phyloP scores from a whole-genome alignment of 352 stramenopile species.

The Pythium diclinum region DNA sequence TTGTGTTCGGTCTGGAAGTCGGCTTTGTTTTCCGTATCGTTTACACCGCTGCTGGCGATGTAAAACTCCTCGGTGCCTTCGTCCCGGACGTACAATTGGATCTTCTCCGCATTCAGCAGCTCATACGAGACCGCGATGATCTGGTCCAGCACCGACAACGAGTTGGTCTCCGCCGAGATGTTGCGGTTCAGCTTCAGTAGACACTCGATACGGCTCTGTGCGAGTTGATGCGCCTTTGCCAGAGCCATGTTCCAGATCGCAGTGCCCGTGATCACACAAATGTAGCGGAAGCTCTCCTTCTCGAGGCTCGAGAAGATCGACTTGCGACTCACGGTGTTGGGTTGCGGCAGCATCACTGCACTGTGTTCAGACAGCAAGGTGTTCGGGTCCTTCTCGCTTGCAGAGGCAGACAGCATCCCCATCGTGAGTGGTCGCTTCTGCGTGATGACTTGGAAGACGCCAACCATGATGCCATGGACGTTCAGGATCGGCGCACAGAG shows the following conservation, averaged over 20 bases:
- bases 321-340: conserved; percentile 25
- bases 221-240: conserved; percentile 55
- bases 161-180: conserved; percentile 65
- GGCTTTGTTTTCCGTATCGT: conserved; percentile 28
- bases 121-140: conserved; percentile 67
- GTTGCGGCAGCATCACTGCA: conserved; percentile 15
- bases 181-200: conserved; percentile 69
- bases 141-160: conserved; percentile 52
- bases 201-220: conserved; percentile 65
- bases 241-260: conserved; percentile 71
- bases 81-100: conserved; percentile 33
- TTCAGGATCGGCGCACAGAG: conserved; percentile 68
- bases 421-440: conserved; percentile 10
- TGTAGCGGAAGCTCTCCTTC: conserved; percentile 48
- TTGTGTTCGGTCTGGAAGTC: conserved; percentile 50
- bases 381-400: conserved; percentile 24
- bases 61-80: conserved; percentile 52
- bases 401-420: neutral
- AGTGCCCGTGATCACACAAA: conserved; percentile 50
- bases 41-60: conserved; percentile 53
- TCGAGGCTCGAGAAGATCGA: conserved; percentile 23
- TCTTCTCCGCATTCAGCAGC: conserved; percentile 57
- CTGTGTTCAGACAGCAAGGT: neutral
- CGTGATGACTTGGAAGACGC: conserved; percentile 48
- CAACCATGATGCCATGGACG: conserved; percentile 55